A percentile compares a stretch with the other conserved stretches of the same genome.
Conservation (phyloP, 208 protist species). For the Zelonia costaricensis region DNA sequence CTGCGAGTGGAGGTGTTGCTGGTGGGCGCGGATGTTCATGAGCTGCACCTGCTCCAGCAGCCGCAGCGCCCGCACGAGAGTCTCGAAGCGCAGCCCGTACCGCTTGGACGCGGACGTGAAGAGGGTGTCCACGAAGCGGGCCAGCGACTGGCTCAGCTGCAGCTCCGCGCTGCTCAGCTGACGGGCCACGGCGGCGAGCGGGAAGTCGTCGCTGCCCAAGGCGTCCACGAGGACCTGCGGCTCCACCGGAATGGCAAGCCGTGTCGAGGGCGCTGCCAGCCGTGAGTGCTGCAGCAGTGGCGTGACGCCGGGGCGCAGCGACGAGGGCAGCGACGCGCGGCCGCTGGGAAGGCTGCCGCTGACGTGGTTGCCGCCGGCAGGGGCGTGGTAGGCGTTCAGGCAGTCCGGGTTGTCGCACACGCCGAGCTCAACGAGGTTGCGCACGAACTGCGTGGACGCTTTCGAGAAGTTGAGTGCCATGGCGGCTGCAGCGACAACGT, state of each 20-base stretch:
- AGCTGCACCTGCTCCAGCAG: conserved; percentile 44
- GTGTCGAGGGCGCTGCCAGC: not conserved
- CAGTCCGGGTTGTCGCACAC: conserved; percentile 36
- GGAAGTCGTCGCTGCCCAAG: conserved; percentile 29
- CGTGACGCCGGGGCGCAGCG: not conserved
- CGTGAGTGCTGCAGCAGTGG: conserved; percentile 2
- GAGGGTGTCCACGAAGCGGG: conserved; percentile 26
- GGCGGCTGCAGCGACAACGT: not conserved
- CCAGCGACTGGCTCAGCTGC: conserved; percentile 27
- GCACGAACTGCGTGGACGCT: conserved; percentile 29
- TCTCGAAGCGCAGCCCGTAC: conserved; percentile 29
- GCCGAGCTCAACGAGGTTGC: conserved; percentile 41
- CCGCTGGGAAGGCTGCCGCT: not conserved
- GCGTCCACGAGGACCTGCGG: conserved; percentile 2
- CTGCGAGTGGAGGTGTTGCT: not conserved
- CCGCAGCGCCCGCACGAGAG: conserved; percentile 36
- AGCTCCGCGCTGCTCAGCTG: conserved; percentile 34
- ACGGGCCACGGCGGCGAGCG: conserved; percentile 27
- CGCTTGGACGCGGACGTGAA: conserved; percentile 20
- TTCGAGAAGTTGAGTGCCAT: conserved; percentile 24
- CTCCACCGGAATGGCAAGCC: conserved; percentile 9
- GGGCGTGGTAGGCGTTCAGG: conserved; percentile 32
- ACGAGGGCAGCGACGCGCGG: not conserved
- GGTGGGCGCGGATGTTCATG: conserved; percentile 33
- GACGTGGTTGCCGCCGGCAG: not conserved